phyloP scores from a whole-genome alignment of 495 filamentous ascomycete genomes.

The Trypethelium eluteriae region DNA sequence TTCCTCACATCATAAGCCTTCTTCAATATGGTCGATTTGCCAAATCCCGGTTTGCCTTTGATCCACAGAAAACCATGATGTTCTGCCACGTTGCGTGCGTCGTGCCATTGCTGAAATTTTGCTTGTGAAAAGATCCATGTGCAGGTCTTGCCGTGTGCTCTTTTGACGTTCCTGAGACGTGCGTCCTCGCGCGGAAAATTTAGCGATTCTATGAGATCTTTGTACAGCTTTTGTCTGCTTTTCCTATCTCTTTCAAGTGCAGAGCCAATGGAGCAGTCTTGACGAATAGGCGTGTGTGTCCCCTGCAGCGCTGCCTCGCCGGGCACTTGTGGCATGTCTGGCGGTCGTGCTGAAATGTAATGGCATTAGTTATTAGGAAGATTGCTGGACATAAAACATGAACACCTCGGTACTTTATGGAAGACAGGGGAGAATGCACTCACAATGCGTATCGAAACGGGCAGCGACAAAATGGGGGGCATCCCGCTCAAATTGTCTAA shows the following conservation, averaged over 20 bases:
- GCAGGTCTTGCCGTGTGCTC: background rate
- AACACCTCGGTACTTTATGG: too few relatives aligned
- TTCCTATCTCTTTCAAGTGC: background rate
- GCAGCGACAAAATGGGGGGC: background rate
- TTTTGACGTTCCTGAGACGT: background rate
- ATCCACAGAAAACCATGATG: slow-evolving; percentile 28
- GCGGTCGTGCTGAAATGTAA: too few relatives aligned
- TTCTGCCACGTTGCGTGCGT: background rate
- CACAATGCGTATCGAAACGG: background rate
- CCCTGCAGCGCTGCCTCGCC: too few relatives aligned
- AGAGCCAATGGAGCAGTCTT: too few relatives aligned
- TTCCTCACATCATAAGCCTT: background rate
- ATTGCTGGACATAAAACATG: too few relatives aligned
- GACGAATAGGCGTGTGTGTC: too few relatives aligned
- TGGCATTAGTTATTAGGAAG: too few relatives aligned
- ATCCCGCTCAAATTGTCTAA: slow-evolving; percentile 15
- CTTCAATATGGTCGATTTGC: slow-evolving; percentile 21
- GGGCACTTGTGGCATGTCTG: too few relatives aligned
- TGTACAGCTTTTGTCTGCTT: background rate
- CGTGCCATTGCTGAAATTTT: background rate
- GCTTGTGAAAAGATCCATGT: background rate
- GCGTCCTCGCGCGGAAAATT: background rate
- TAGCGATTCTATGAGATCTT: background rate
- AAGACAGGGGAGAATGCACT: too few relatives aligned
- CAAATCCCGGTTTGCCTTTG: slow-evolving; percentile 27